Evolutionary conservation across 2,329 filamentous ascomycete genomes (phyloP).

Genomic region (Diaporthe sp.): DNA sequence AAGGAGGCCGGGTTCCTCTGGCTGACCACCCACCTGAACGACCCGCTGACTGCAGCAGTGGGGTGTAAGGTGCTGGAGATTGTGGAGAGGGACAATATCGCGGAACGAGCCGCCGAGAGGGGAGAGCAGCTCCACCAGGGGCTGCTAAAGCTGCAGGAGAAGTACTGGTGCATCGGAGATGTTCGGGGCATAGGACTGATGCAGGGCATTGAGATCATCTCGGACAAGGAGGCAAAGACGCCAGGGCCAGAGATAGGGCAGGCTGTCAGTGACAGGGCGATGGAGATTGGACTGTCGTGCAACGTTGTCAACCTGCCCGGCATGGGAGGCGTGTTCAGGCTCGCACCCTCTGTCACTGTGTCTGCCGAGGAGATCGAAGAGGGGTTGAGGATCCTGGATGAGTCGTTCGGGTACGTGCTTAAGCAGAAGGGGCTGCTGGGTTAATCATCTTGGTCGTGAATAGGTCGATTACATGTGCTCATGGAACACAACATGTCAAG

Average conservation of each 20-base stretch:
- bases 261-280: slow-evolving; percentile 53
- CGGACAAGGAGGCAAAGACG: slow-evolving; percentile 52
- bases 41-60: slow-evolving; percentile 63
- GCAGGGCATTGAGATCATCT: slow-evolving; percentile 62
- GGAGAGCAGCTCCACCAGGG: slow-evolving; percentile 56
- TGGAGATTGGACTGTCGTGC: slow-evolving; percentile 58
- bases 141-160: slow-evolving; percentile 54
- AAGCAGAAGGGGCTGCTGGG: slow-evolving; percentile 2
- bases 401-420: slow-evolving; percentile 53
- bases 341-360: slow-evolving; percentile 62
- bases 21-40: slow-evolving; percentile 65
- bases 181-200: slow-evolving; percentile 62
- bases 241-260: slow-evolving; percentile 55
- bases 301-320: slow-evolving; percentile 58
- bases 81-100: slow-evolving; percentile 58
- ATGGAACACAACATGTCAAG: neutral
- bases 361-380: slow-evolving; percentile 54
- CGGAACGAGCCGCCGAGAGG: slow-evolving; percentile 50
- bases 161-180: slow-evolving; percentile 64
- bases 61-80: slow-evolving; percentile 66
- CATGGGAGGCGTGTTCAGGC: slow-evolving; percentile 60
- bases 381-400: slow-evolving; percentile 60
- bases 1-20: slow-evolving; percentile 58
- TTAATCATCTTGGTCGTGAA: neutral
- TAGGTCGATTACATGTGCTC: neutral